phyloP scores from a whole-genome alignment of 2,329 filamentous ascomycete species.

The Stagonosporopsis rhizophila region DNA sequence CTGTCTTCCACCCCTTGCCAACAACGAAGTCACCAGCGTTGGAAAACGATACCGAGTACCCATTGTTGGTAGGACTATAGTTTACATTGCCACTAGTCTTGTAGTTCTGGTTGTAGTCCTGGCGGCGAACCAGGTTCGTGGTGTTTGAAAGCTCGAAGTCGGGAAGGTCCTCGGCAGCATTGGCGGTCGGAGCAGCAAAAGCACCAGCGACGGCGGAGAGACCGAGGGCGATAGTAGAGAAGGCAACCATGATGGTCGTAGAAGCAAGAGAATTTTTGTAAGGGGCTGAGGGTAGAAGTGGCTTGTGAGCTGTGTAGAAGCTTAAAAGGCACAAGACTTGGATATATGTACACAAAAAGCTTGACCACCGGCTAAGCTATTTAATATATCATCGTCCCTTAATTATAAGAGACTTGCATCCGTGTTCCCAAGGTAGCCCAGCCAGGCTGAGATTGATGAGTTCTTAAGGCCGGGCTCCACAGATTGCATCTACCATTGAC shows the following conservation, averaged over 20 bases:
- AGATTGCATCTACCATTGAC: neutral
- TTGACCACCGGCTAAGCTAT: constrained; percentile 15
- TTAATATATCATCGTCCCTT: neutral
- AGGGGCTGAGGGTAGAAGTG: neutral
- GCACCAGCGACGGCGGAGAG: constrained; percentile 29
- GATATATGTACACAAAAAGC: constrained; percentile 26
- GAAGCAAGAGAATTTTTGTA: neutral
- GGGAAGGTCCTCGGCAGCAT: constrained; percentile 29
- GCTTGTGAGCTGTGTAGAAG: neutral
- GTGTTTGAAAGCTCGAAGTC: constrained; percentile 37
- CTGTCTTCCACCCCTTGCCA: constrained; percentile 43
- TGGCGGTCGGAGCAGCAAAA: constrained; percentile 26
- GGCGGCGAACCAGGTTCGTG: constrained; percentile 29
- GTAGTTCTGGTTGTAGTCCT: constrained; percentile 47
- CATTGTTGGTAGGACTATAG: constrained; percentile 36
- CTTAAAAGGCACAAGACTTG: constrained; percentile 19
- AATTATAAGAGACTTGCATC: constrained; percentile 4
- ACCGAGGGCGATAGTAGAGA: constrained; percentile 31
- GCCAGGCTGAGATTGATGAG: neutral
- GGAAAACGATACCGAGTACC: constrained; percentile 40
- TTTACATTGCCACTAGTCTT: constrained; percentile 42
- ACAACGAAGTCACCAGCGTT: constrained; percentile 42
- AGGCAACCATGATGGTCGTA: constrained; percentile 34
- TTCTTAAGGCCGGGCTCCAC: neutral
- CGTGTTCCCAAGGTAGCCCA: neutral